These are phyloP conservation scores for Paecilomyces sp. DNA, from an alignment of 2,329 filamentous ascomycete genomes.

Conservation along the genomic window DNA sequence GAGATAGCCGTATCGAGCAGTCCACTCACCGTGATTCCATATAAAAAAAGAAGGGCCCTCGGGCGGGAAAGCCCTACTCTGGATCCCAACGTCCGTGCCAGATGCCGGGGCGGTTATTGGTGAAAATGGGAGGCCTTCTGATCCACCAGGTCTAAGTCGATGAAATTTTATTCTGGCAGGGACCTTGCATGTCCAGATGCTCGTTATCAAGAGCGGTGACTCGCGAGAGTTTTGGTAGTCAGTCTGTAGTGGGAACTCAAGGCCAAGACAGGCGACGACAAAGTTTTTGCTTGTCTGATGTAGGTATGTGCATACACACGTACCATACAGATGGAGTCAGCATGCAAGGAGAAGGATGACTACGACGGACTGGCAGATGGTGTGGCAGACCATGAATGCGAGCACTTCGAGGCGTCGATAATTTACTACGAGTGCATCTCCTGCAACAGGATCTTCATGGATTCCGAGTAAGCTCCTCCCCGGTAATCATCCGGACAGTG, in stretches of 20 bases:
- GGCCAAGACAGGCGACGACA: background rate
- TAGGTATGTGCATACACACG: background rate
- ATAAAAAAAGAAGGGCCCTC: background rate
- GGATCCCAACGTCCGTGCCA: background rate
- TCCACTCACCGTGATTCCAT: background rate
- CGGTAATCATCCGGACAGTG: background rate
- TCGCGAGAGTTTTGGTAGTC: background rate
- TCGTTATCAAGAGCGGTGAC: background rate
- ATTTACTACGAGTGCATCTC: background rate
- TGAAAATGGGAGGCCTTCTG: background rate
- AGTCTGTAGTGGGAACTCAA: background rate
- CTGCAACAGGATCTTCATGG: background rate
- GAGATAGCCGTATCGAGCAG: background rate
- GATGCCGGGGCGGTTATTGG: background rate
- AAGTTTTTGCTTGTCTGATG: background rate
- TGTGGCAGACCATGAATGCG: background rate
- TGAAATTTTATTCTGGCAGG: background rate
- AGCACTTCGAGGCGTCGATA: background rate
- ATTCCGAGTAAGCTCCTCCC: background rate
- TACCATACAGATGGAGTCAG: background rate
- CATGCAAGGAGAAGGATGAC: background rate
- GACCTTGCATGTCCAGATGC: background rate
- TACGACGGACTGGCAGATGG: background rate
- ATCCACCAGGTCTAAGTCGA: background rate
- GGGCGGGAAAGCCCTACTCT: background rate